phyloP scores from a whole-genome alignment of 345 rosid genomes.

The Mallotus nudiflorus region DNA sequence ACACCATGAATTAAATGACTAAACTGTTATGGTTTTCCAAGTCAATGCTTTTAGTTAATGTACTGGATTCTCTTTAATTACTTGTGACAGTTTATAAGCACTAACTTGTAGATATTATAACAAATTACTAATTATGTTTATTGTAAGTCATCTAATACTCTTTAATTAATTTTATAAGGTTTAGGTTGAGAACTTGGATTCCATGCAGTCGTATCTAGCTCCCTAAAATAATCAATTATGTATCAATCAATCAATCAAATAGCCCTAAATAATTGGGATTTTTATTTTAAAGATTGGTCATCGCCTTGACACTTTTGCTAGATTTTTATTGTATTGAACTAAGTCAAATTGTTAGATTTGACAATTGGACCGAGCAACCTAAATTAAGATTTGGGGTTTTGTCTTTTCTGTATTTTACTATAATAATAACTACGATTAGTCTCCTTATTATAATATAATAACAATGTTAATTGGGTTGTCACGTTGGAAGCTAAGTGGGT shows the following conservation, averaged over 20 bases:
- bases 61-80: not conserved
- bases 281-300: not conserved
- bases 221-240: not conserved
- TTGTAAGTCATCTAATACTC: no score
- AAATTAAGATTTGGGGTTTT: not conserved
- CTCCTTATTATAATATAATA: no score
- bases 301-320: not conserved
- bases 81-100: constrained; percentile 3
- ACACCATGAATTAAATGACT: no score
- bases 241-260: no score
- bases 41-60: constrained; percentile 1
- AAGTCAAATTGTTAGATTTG: constrained; percentile 10
- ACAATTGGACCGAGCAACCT: not conserved
- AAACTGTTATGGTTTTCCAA: not conserved
- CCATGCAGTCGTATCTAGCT: not conserved
- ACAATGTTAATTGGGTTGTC: no score
- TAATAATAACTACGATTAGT: no score
- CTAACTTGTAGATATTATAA: constrained; percentile 4
- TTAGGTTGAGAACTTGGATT: not conserved
- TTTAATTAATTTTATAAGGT: no score
- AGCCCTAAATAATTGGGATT: not conserved
- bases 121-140: not conserved
- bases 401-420: no score
- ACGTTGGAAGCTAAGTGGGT: no score
- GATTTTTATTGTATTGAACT: constrained; percentile 8